Evolutionary conservation across 306 rosid species (phyloP).

Genomic region (Sechiopsis laciniata): DNA sequence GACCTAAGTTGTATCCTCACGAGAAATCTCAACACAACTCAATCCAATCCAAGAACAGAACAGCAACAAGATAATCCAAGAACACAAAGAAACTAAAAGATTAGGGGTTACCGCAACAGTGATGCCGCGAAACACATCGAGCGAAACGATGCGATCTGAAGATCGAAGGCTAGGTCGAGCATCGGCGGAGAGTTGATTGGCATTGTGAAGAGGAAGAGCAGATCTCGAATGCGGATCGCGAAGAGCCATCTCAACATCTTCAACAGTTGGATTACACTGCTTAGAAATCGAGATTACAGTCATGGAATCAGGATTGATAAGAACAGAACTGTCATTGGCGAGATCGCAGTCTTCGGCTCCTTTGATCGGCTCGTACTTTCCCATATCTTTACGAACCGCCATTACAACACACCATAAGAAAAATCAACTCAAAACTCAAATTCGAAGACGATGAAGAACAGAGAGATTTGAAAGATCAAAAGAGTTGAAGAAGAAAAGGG

Average conservation of each 20-base stretch:
- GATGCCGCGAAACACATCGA: slow-evolving; percentile 90
- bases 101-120: slow-evolving; percentile 65
- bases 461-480: background rate
- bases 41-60: background rate
- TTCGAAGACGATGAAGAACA: background rate
- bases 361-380: background rate
- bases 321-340: slow-evolving; percentile 11
- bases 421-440: background rate
- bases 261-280: slow-evolving; percentile 9
- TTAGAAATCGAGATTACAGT: background rate
- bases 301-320: background rate
- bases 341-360: slow-evolving; percentile 23
- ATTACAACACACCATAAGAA: background rate
- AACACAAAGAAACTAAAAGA: background rate
- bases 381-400: slow-evolving; percentile 8
- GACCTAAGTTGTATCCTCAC: background rate
- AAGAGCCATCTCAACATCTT: slow-evolving; percentile 55
- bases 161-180: background rate
- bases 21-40: background rate
- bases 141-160: slow-evolving; percentile 60
- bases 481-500: background rate
- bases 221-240: slow-evolving; percentile 46
- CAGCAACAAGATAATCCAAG: no score
- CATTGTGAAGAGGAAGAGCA: slow-evolving; percentile 14
- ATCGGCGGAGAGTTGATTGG: slow-evolving; percentile 17